phyloP scores from a whole-genome alignment of 352 stramenopile genomes.

The Phytophthora fragariaefolia region DNA sequence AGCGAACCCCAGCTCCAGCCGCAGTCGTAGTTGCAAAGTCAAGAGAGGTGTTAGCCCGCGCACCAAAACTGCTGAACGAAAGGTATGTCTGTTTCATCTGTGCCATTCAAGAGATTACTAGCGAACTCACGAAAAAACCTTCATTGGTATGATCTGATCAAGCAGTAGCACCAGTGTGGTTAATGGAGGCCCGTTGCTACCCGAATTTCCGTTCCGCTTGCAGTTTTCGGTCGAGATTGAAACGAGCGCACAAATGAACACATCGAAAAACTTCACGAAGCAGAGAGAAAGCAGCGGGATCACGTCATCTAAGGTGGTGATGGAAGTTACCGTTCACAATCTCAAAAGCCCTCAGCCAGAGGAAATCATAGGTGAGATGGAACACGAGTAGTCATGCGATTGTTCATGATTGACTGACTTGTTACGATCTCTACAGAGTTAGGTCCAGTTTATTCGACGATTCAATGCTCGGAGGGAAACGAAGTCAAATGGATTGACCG shows the following conservation, averaged over 20 bases:
- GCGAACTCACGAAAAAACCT: constrained; percentile 14
- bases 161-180: constrained; percentile 28
- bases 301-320: constrained; percentile 23
- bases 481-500: constrained; percentile 85
- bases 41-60: constrained; percentile 61
- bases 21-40: constrained; percentile 45
- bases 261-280: constrained; percentile 9
- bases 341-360: constrained; percentile 49
- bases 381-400: neutral
- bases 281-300: constrained; percentile 12
- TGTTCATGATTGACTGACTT: neutral
- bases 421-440: constrained; percentile 42
- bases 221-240: constrained; percentile 76
- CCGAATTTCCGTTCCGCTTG: constrained; percentile 62
- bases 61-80: constrained; percentile 60
- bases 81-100: constrained; percentile 41
- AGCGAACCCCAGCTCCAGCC: constrained; percentile 31
- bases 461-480: constrained; percentile 64
- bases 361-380: constrained; percentile 55
- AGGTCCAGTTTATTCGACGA: constrained; percentile 72
- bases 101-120: neutral
- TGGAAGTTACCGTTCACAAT: constrained; percentile 80
- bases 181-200: constrained; percentile 51
- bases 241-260: constrained; percentile 21
- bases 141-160: neutral